Conservation (phyloP, 2,329 filamentous ascomycete genomes). For the Epichloe hybrida region DNA sequence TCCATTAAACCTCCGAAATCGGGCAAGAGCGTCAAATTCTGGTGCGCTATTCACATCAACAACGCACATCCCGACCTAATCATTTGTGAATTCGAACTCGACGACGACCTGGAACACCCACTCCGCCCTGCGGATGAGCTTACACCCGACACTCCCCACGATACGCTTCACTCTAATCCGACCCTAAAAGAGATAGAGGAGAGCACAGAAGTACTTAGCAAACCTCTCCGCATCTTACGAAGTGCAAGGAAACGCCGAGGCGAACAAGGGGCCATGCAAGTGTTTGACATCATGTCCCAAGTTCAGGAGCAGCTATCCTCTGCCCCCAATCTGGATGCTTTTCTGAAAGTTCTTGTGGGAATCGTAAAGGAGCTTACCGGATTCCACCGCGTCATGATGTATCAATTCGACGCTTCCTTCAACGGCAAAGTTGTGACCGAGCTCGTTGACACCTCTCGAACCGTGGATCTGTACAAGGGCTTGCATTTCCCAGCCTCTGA, state of each 20-base stretch:
- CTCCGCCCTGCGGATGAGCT: constrained; percentile 47
- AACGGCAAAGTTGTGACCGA: constrained; percentile 84
- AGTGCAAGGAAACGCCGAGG: constrained; percentile 63
- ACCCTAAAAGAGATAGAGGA: constrained; percentile 61
- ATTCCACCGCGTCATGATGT: constrained; percentile 87
- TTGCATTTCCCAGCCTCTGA: constrained; percentile 81
- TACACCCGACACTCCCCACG: constrained; percentile 51
- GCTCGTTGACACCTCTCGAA: constrained; percentile 65
- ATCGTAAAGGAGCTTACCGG: constrained; percentile 82
- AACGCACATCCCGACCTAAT: constrained; percentile 54
- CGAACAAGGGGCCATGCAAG: constrained; percentile 74
- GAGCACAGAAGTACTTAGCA: constrained; percentile 63
- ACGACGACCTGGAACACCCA: constrained; percentile 60
- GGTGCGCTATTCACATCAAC: constrained; percentile 77
- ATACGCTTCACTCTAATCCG: constrained; percentile 60
- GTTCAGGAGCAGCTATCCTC: constrained; percentile 75
- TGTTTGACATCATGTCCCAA: constrained; percentile 85
- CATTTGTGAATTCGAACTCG: constrained; percentile 80
- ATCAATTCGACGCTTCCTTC: constrained; percentile 72
- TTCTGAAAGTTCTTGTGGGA: constrained; percentile 70
- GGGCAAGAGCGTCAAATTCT: constrained; percentile 52
- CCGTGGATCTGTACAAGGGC: constrained; percentile 74
- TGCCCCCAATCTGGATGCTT: constrained; percentile 54
- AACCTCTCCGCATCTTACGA: constrained; percentile 61
- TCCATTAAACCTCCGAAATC: constrained; percentile 47